Conservation (phyloP, 441 rosid species). For the Bocquillonia castaneifolia region DNA sequence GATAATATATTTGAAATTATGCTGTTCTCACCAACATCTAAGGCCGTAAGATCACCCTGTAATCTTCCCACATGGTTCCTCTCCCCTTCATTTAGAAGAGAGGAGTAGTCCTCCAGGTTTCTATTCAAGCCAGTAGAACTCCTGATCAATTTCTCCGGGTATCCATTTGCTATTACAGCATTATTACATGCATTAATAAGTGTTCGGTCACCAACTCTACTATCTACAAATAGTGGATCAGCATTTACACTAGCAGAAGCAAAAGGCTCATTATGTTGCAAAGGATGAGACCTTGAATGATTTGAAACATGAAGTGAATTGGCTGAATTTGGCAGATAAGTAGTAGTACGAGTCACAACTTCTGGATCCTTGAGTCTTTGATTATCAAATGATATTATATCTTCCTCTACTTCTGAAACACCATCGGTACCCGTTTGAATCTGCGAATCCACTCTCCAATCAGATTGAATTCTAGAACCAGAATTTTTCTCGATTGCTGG, state of each 20-base stretch:
- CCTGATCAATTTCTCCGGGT: conserved; percentile 37
- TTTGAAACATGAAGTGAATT: conserved; percentile 37
- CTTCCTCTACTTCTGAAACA: conserved; percentile 52
- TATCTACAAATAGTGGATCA: conserved; percentile 33
- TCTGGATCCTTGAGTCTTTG: conserved; percentile 66
- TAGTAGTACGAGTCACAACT: conserved; percentile 32
- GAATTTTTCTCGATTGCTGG: conserved; percentile 19
- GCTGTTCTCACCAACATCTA: conserved; percentile 61
- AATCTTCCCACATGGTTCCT: conserved; percentile 34
- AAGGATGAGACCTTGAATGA: conserved; percentile 46
- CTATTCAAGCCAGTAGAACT: conserved; percentile 35
- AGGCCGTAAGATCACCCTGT: conserved; percentile 25
- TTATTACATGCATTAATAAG: conserved; percentile 29
- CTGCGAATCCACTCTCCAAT: conserved; percentile 42
- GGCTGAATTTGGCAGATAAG: conserved; percentile 41
- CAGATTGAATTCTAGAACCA: conserved; percentile 32
- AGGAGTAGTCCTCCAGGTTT: conserved; percentile 30
- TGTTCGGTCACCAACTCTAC: conserved; percentile 31
- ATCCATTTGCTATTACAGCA: conserved; percentile 44
- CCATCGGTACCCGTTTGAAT: conserved; percentile 25
- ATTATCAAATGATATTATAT: conserved; percentile 55
- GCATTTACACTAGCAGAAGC: conserved; percentile 31
- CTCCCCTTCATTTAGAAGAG: conserved; percentile 42
- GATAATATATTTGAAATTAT: conserved; percentile 72
- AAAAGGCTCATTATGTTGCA: conserved; percentile 38